phyloP scores from a whole-genome alignment of 108 stramenopile species.

The Craspedostauros australis region DNA sequence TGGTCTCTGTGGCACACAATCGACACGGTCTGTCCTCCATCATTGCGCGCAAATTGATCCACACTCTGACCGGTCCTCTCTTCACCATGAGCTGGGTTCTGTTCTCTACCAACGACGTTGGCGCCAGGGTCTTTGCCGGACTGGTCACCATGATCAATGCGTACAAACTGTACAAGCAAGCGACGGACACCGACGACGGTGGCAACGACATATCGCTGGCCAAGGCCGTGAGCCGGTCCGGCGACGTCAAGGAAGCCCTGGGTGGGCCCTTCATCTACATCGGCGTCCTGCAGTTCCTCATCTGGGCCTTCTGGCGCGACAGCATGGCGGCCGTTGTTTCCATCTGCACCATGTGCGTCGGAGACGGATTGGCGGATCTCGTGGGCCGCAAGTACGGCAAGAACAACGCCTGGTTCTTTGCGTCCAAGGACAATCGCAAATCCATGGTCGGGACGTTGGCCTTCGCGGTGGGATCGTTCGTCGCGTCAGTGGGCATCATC shows the following conservation, averaged over 20 bases:
- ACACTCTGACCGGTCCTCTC: conserved; percentile 65
- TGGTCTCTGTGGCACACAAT: too few relatives aligned
- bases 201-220: conserved; percentile 50
- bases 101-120: conserved; percentile 52
- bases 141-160: conserved; percentile 50
- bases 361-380: conserved; percentile 80
- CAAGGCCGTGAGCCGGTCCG: conserved; percentile 58
- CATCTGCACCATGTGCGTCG: conserved; percentile 66
- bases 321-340: conserved; percentile 50
- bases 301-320: conserved; percentile 60
- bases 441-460: conserved; percentile 64
- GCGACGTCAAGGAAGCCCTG: conserved; percentile 57
- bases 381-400: conserved; percentile 62
- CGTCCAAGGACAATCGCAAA: conserved; percentile 15
- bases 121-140: conserved; percentile 59
- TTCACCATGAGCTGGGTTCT: conserved; percentile 68
- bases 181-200: conserved; percentile 22
- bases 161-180: conserved; percentile 50
- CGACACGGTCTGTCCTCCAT: too few relatives aligned
- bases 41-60: conserved; percentile 68
- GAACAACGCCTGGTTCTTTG: conserved; percentile 58
- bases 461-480: conserved; percentile 40
- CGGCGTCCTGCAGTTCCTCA: conserved; percentile 39
- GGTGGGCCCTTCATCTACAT: conserved; percentile 82
- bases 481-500: conserved; percentile 38